phyloP scores from a whole-genome alignment of 225 moss, liverwort and hornwort genomes.

The Marchantia polymorpha region DNA sequence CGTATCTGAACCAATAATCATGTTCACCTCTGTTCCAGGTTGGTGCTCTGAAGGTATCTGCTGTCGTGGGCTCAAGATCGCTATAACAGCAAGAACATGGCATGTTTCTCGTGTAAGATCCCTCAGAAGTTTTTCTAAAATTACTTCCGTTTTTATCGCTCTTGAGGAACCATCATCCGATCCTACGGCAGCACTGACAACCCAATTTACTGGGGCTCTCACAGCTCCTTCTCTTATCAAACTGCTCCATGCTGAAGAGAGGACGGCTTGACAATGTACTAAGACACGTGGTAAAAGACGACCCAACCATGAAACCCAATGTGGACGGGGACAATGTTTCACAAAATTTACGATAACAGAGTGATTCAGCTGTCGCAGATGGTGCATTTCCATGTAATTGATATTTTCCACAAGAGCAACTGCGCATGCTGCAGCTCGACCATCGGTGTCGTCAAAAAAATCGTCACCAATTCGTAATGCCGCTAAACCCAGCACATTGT shows the following conservation, averaged over 20 bases:
- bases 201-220: conserved; percentile 64
- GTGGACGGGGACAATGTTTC: conserved; percentile 60
- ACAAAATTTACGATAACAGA: conserved; percentile 69
- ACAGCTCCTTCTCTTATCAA: conserved; percentile 74
- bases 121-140: conserved; percentile 83
- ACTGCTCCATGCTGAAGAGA: conserved; percentile 73
- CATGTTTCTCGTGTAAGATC: conserved; percentile 93
- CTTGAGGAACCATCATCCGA: conserved; percentile 55
- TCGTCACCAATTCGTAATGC: conserved; percentile 72
- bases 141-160: conserved; percentile 83
- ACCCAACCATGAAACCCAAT: conserved; percentile 80
- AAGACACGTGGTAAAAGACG: conserved; percentile 71
- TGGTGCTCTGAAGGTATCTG: conserved; percentile 53
- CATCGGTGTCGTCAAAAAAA: conserved; percentile 75
- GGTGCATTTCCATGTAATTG: conserved; percentile 89
- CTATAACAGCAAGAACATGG: conserved; percentile 69
- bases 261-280: conserved; percentile 63
- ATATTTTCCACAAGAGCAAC: conserved; percentile 83
- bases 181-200: conserved; percentile 33
- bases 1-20: conserved; percentile 61
- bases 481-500: conserved; percentile 84
- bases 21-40: conserved; percentile 54
- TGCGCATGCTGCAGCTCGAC: conserved; percentile 62
- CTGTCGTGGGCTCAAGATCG: conserved; percentile 66
- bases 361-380: conserved; percentile 82